Base-by-base conservation (phyloP, 1,139 yeast genomes). In the Saccharomycopsis crataegensis region DNA sequence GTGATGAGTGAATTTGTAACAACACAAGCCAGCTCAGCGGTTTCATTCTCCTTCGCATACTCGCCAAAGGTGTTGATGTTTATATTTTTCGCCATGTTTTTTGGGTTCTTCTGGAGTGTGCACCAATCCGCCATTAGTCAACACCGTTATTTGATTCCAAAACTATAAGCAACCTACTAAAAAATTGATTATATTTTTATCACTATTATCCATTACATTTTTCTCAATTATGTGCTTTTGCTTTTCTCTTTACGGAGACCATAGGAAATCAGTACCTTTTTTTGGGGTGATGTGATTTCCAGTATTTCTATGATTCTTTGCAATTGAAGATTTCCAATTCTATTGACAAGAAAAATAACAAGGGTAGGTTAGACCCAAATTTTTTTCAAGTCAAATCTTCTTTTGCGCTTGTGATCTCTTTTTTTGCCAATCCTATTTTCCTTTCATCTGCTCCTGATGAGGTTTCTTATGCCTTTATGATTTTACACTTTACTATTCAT, bases 121-220 rank as follows among this genome's bases (percentile, higher is more conserved):
- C 58, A 56, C 38, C 50, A 53, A 22, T 43, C 52, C 1, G 38
- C 57, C 8, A 41, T 56, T 16, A 53, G 44, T 14, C 33, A 40
- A 43, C 58, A 56, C 49, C 50, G 48, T 41, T 53, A 56, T 41
- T 48, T 56, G 43, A 45, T 56, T 8, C 58, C 58, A 53, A 53
- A 56, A 34, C 57, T 56, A 28, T 53, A 40, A 47, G 8, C 12
- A 22, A 3, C n/a, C 36, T 14, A 43, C 14, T 32, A 17, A 9
- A 7, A 48, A n/a, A 4, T 6, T n/a, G 28, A 28, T n/a, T n/a
- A n/a, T n/a, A n/a, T 8, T 22, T 7, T n/a, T 40, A 16, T 48
- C 14, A 28, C 8, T 31, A 2, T 31, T 34, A 40, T 17, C 14
- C 22, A n/a, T 31, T 31, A 2, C 14, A 47, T 36, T 16, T 28